A percentile compares a stretch with the other conserved stretches of the same genome.
These are phyloP conservation scores for Dicorynia guianensis DNA, from an alignment of 306 rosid species.

Conservation along the genomic window DNA sequence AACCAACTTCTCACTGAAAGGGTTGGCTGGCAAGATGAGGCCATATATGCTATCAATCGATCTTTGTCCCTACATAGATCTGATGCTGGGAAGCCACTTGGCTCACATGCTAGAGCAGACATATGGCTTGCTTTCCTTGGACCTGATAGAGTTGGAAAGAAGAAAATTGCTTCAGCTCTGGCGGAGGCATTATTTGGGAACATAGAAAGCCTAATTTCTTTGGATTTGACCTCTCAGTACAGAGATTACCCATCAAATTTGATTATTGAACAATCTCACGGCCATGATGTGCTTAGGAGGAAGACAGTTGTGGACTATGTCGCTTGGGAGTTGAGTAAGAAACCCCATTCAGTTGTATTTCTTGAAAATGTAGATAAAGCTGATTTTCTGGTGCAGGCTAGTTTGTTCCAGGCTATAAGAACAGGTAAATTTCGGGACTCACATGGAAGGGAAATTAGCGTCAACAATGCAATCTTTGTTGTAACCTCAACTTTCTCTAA, in stretches of 20 bases:
- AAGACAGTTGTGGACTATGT: conserved; percentile 72
- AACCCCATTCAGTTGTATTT: conserved; percentile 68
- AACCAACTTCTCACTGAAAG: conserved; percentile 55
- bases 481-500: conserved; percentile 48
- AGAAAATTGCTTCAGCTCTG: conserved; percentile 72
- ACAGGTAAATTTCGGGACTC: conserved; percentile 81
- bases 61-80: conserved; percentile 58
- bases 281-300: conserved; percentile 67
- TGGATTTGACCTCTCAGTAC: conserved; percentile 66
- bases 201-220: conserved; percentile 61
- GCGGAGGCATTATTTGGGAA: conserved; percentile 68
- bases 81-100: conserved; percentile 51
- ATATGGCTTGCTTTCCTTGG: conserved; percentile 86
- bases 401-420: conserved; percentile 73
- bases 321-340: conserved; percentile 79
- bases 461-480: conserved; percentile 67
- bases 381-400: conserved; percentile 64
- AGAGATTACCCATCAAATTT: conserved; percentile 47
- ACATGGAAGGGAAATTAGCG: conserved; percentile 76
- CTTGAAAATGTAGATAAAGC: conserved; percentile 82
- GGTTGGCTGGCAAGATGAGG: conserved; percentile 88
- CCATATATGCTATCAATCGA: conserved; percentile 61
- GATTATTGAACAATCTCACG: conserved; percentile 48
- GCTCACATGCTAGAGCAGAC: conserved; percentile 65
- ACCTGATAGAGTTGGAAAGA: conserved; percentile 84